Evolutionary conservation across 2,329 filamentous ascomycete genomes (phyloP).

Genomic region (Dactylella cylindrospora): DNA sequence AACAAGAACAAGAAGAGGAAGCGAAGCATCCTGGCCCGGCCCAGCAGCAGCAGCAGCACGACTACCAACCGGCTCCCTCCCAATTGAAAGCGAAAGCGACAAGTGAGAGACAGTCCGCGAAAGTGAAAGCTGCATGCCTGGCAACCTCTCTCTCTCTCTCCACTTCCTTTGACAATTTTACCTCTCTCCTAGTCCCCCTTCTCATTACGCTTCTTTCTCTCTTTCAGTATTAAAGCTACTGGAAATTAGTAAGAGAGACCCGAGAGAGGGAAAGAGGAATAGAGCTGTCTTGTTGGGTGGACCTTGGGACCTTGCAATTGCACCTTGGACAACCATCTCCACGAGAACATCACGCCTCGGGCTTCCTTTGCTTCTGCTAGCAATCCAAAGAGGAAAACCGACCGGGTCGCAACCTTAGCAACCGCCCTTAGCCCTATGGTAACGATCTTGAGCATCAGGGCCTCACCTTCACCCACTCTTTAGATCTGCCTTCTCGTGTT

Average conservation of each 20-base stretch:
- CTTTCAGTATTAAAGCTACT: no score
- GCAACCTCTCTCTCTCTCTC: no score
- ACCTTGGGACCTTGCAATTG: neutral
- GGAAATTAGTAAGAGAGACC: neutral
- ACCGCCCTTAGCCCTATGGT: constrained; percentile 35
- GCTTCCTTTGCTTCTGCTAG: neutral
- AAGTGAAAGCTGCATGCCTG: no score
- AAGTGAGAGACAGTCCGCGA: no score
- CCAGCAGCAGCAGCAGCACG: no score
- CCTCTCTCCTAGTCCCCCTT: no score
- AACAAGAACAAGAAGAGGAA: no score
- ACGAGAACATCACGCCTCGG: constrained; percentile 19
- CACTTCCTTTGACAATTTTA: no score
- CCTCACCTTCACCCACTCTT: neutral
- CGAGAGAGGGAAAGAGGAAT: constrained; percentile 15
- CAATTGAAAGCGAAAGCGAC: no score
- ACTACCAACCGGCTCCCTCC: no score
- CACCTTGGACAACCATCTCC: constrained; percentile 6
- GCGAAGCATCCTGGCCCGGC: no score
- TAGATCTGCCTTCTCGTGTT: neutral
- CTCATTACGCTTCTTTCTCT: no score
- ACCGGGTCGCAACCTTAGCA: constrained; percentile 44
- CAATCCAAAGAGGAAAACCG: constrained; percentile 23
- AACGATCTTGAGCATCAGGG: neutral
- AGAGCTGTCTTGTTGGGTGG: neutral